phyloP scores from a whole-genome alignment of 306 rosid species.

The Castanopsis chinensis region DNA sequence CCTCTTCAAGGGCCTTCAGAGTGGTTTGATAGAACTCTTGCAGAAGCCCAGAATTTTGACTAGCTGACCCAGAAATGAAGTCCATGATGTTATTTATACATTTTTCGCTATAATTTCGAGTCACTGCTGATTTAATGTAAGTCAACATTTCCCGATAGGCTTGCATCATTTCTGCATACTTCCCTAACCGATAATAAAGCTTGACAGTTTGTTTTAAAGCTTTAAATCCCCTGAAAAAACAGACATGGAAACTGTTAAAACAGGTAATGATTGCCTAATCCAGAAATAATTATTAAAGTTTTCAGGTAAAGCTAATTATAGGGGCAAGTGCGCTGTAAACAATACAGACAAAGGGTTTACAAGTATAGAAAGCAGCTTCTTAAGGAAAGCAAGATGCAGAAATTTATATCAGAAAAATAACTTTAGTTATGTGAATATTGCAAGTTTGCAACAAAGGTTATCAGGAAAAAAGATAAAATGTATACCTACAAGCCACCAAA shows the following conservation, averaged over 20 bases:
- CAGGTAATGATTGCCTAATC: conserved; percentile 1
- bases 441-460: not conserved
- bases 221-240: conserved; percentile 81
- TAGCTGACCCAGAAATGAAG: conserved; percentile 94
- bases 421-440: not conserved
- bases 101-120: conserved; percentile 92
- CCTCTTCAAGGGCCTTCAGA: conserved; percentile 93
- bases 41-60: conserved; percentile 86
- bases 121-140: conserved; percentile 92
- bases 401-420: not conserved
- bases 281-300: not conserved
- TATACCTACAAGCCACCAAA: no score
- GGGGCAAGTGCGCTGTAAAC: not conserved
- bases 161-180: conserved; percentile 94
- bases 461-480: not conserved
- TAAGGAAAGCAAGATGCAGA: not conserved
- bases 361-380: not conserved
- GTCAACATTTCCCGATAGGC: conserved; percentile 97
- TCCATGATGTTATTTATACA: conserved; percentile 98
- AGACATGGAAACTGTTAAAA: conserved; percentile 15
- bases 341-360: not conserved
- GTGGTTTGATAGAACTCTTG: conserved; percentile 97
- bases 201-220: conserved; percentile 97
- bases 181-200: conserved; percentile 87
- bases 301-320: conserved; percentile 1